A percentile compares a stretch with the other conserved stretches of the same genome.
Conservation (phyloP, 345 rosid species). For the Trapa bicornis region DNA sequence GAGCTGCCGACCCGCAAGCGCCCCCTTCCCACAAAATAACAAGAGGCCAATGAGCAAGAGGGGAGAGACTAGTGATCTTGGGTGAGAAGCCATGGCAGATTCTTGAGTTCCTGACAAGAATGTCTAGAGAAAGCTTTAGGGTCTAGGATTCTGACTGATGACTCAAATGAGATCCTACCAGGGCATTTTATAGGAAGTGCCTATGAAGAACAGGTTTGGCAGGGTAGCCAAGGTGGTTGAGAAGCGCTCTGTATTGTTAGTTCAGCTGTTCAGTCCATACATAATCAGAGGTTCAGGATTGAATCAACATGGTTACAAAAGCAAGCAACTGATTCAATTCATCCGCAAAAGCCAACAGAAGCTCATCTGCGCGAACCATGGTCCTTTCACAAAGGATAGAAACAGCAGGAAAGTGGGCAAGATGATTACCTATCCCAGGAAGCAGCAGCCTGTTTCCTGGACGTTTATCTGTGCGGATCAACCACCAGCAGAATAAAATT, state of each 20-base stretch:
- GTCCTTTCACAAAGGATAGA: neutral
- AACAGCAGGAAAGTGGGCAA: neutral
- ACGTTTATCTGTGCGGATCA: neutral
- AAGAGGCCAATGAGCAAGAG: conserved; percentile 3
- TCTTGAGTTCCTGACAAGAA: neutral
- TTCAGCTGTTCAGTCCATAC: conserved; percentile 4
- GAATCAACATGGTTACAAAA: neutral
- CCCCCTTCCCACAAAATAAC: conserved; percentile 2
- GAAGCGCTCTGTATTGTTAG: conserved; percentile 3
- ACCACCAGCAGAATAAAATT: neutral
- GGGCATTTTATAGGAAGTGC: conserved; percentile 1
- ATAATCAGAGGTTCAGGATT: neutral
- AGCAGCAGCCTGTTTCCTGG: neutral
- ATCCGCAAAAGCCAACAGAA: conserved; percentile 1
- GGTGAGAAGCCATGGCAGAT: conserved; percentile 8
- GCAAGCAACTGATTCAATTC: neutral
- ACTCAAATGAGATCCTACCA: neutral
- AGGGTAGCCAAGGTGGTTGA: conserved; percentile 2
- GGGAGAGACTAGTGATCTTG: neutral
- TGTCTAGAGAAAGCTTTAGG: neutral
- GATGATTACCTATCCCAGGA: neutral
- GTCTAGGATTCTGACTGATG: neutral
- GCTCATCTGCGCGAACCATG: neutral
- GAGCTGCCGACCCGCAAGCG: conserved; percentile 12
- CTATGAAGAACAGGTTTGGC: neutral